phyloP scores from a whole-genome alignment of 495 filamentous ascomycete genomes.

The Thozetella sp. region DNA sequence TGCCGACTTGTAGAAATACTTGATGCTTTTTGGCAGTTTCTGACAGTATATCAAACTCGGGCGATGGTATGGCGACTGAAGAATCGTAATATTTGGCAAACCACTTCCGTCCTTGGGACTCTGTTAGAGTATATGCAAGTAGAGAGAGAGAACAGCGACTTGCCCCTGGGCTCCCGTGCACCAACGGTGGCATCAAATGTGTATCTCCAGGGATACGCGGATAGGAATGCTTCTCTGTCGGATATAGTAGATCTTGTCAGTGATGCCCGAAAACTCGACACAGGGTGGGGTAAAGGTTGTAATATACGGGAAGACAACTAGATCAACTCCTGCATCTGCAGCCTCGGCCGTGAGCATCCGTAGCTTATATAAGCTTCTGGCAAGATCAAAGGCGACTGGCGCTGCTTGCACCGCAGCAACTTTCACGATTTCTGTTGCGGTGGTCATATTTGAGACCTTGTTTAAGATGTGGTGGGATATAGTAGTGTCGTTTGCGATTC shows the following conservation, averaged over 20 bases:
- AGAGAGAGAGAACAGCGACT: not conserved
- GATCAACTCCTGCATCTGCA: constrained; percentile 37
- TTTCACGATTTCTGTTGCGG: constrained; percentile 15
- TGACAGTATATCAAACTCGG: constrained; percentile 32
- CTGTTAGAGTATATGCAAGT: not conserved
- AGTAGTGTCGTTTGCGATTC: no score
- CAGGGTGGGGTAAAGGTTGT: constrained; percentile 16
- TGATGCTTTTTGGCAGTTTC: constrained; percentile 29
- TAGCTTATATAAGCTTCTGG: constrained; percentile 37
- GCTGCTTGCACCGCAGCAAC: constrained; percentile 44
- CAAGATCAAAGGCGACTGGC: constrained; percentile 40
- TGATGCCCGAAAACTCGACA: not conserved
- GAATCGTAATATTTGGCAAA: constrained; percentile 41
- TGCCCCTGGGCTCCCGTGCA: constrained; percentile 38
- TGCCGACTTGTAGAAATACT: constrained; percentile 35
- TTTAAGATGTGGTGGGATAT: not conserved
- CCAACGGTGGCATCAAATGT: constrained; percentile 44
- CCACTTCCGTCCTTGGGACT: constrained; percentile 33
- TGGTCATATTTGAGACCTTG: constrained; percentile 8
- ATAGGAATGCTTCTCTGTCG: constrained; percentile 36
- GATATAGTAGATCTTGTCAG: no score
- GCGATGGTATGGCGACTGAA: constrained; percentile 30
- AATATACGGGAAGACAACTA: constrained; percentile 47
- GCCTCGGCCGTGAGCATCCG: constrained; percentile 38
- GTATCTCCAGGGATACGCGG: constrained; percentile 43